A percentile compares a stretch with the other conserved stretches of the same genome.
Evolutionary conservation across 2,329 filamentous ascomycete species (phyloP).

Genomic region (Immersiporthe knoxdaviesiana): DNA sequence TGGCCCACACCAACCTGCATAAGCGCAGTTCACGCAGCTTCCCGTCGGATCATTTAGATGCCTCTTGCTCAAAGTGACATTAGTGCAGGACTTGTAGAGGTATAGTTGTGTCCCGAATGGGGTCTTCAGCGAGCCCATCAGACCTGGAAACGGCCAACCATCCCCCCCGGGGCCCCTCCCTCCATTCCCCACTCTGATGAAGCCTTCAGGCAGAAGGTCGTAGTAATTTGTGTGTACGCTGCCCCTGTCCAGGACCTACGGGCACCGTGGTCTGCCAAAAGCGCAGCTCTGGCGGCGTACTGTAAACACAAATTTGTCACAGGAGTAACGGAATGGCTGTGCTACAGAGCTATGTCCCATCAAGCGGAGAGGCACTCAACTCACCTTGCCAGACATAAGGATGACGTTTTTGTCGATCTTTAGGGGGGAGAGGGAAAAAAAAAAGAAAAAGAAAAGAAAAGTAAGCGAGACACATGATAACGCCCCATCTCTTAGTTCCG

Average conservation of each 20-base stretch:
- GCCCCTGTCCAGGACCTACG: neutral
- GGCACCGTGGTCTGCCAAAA: neutral
- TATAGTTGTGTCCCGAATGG: constrained; percentile 8
- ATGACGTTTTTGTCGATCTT: constrained; percentile 5
- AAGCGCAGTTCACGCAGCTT: constrained; percentile 32
- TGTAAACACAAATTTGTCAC: neutral
- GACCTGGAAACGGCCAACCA: neutral
- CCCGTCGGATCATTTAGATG: constrained; percentile 14
- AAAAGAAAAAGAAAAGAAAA: neutral
- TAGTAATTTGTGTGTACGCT: neutral
- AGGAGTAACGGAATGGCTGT: neutral
- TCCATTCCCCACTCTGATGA: constrained; percentile 3
- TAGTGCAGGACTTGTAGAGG: constrained; percentile 13
- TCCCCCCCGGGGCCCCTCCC: too few species aligned
- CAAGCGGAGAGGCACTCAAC: neutral
- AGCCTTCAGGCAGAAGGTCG: neutral
- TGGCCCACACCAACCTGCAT: constrained; percentile 28
- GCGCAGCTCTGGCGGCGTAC: constrained; percentile 8
- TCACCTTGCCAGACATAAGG: neutral
- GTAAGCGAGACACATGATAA: neutral
- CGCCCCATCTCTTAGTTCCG: constrained; percentile 4
- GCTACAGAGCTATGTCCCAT: neutral
- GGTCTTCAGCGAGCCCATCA: constrained; percentile 6
- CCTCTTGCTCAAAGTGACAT: constrained; percentile 6
- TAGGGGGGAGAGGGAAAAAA: too few species aligned